Percentiles rank a stretch among this genome's conserved stretches.
Conservation (phyloP, 768 basidiomycete species). For the Boletus insuetus region DNA sequence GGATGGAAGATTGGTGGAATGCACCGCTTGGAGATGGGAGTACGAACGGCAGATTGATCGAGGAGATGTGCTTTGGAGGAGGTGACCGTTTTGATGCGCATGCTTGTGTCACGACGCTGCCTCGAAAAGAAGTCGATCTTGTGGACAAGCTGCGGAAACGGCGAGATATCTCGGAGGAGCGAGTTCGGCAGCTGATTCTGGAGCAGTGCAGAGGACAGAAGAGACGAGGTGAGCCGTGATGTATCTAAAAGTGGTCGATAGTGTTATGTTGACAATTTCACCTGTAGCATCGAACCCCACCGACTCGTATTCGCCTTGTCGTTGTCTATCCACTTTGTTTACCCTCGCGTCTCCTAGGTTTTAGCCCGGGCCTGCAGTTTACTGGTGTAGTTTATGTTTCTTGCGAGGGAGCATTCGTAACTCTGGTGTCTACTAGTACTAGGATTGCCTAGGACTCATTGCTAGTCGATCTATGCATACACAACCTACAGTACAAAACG, state of each 20-base stretch:
- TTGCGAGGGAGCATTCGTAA: neutral
- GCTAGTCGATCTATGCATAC: neutral
- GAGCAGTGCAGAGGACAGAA: conserved; percentile 9
- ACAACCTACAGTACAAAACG: neutral
- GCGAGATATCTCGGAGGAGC: conserved; percentile 18
- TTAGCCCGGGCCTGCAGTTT: neutral
- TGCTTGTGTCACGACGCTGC: conserved; percentile 39
- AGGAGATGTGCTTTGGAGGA: conserved; percentile 19
- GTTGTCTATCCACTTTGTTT: conserved; percentile 6
- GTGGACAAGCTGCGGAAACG: conserved; percentile 12
- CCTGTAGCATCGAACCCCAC: neutral
- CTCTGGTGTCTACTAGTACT: too few relatives aligned
- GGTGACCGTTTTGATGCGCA: conserved; percentile 29
- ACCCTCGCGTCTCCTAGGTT: neutral
- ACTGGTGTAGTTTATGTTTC: too few relatives aligned
- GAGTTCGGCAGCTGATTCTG: conserved; percentile 11
- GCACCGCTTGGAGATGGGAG: neutral
- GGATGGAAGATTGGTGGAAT: conserved; percentile 35
- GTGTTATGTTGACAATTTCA: conserved; percentile 1
- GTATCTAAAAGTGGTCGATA: neutral
- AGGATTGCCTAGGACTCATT: neutral
- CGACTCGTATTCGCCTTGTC: neutral
- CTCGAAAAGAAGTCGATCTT: conserved; percentile 12
- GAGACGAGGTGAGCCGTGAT: conserved; percentile 14
- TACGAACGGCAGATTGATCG: conserved; percentile 33